Evolutionary conservation across 192 early-diverging fungal species (phyloP).

Genomic region (Gonapodya sp.): DNA sequence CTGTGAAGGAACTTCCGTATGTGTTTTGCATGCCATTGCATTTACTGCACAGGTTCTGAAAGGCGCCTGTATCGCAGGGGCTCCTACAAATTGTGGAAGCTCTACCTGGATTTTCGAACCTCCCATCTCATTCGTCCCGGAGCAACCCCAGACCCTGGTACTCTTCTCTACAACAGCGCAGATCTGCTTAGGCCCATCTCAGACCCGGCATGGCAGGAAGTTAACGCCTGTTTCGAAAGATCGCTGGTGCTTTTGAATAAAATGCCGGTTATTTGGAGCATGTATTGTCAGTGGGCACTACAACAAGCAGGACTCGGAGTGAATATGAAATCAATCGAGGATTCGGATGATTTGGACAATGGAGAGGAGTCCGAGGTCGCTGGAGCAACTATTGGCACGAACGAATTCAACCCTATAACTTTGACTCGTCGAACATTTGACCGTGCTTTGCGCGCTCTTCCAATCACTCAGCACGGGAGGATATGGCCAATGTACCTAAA

Average conservation of each 20-base stretch:
- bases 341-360: not conserved
- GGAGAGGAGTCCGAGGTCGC: not conserved
- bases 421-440: slow-evolving; percentile 79
- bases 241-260: slow-evolving; percentile 86
- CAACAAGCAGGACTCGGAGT: not conserved
- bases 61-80: not conserved
- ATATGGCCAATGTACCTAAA: slow-evolving; percentile 81
- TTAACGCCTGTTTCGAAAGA: slow-evolving; percentile 75
- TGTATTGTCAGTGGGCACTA: slow-evolving; percentile 36
- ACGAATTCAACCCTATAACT: slow-evolving; percentile 48
- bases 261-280: slow-evolving; percentile 89
- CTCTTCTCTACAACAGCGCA: slow-evolving; percentile 16
- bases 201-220: slow-evolving; percentile 45
- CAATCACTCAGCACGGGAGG: slow-evolving; percentile 83
- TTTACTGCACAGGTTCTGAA: not conserved
- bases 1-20: slow-evolving; percentile 74
- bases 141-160: slow-evolving; percentile 31
- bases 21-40: slow-evolving; percentile 61
- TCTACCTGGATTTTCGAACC: slow-evolving; percentile 64
- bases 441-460: slow-evolving; percentile 73
- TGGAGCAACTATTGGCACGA: slow-evolving; percentile 55
- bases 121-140: slow-evolving; percentile 37
- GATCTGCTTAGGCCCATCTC: slow-evolving; percentile 15
- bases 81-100: slow-evolving; percentile 63
- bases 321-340: not conserved